Base-by-base conservation (phyloP, 352 stramenopile genomes). In the Phytophthora pistaciae region DNA sequence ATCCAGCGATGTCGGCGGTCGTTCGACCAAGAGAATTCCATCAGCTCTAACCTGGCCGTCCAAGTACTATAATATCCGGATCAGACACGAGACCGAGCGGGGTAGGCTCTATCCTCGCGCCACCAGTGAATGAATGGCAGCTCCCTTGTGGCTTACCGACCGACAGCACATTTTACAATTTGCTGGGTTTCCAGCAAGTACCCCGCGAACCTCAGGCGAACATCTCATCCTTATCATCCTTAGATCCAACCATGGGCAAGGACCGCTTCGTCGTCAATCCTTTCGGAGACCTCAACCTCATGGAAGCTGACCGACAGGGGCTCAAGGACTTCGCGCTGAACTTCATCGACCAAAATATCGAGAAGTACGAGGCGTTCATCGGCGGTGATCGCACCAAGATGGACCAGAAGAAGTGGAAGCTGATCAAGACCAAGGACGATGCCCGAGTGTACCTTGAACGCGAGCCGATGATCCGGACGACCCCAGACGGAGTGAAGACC, bases 291-390 rank as follows among this genome's bases (percentile, higher is more conserved):
- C 31, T 82, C 36, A 44, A 18, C 2, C 66, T 82, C n/a, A 66
- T 70, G 0, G 29, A 55, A 1, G 21, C 49, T 0, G 74, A 82
- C 60, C 70, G 67, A 31, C 25, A 50, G 5, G 52, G 62, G 11
- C 49, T 82, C 16, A 60, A 52, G 54, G 55, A 77, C n/a, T 73
- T 82, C 29, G 67, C 54, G 55, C 59, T 70, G 59, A 69, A 66
- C 36, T 77, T 82, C 31, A 60, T 82, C 21, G 56, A 79, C 18
- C 53, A 68, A 33, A 82, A 69, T 20, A 46, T 82, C 23, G 59
- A 62, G 20, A 84, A 84, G 27, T 90, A 84, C 33, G 78, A 87
- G 65, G 58, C 49, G 0, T 86, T 78, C 49, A 71, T 75, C 25
- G 56, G 44, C 7, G 36, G 61, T 1, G 52, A 63, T 0, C 44